A percentile compares a stretch with the other conserved stretches of the same genome.
These are phyloP conservation scores for Grosmannia serpens DNA, from an alignment of 2,329 filamentous ascomycete genomes.

Conservation along the genomic window DNA sequence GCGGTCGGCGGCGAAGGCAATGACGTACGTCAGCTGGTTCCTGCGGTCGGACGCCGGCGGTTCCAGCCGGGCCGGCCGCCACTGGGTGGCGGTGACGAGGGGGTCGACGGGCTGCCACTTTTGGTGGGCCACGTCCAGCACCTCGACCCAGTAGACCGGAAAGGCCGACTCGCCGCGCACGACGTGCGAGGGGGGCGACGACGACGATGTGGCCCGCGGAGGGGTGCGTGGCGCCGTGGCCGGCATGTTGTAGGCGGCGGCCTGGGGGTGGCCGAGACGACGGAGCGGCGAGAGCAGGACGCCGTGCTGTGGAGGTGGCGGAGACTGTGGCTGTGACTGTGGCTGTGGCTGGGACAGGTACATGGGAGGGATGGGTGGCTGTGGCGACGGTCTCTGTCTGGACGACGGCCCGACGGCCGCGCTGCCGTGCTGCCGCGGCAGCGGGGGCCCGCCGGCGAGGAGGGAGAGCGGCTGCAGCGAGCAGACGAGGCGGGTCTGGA, in stretches of 20 bases:
- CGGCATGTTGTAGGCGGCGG: constrained; percentile 40
- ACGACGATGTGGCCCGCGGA: constrained; percentile 14
- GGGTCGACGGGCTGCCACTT: constrained; percentile 89
- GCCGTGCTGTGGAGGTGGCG: constrained; percentile 7
- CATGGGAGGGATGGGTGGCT: constrained; percentile 27
- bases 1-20: constrained; percentile 75
- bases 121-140: constrained; percentile 72
- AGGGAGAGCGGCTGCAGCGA: constrained; percentile 79
- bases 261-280: constrained; percentile 42
- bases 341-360: constrained; percentile 17
- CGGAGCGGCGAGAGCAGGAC: constrained; percentile 26
- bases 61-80: constrained; percentile 65
- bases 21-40: constrained; percentile 71
- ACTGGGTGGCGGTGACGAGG: constrained; percentile 67
- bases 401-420: constrained; percentile 15
- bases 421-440: constrained; percentile 24
- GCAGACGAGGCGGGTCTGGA: constrained; percentile 75
- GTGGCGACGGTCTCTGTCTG: constrained; percentile 20
- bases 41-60: constrained; percentile 67
- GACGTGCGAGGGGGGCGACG: constrained; percentile 27
- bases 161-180: constrained; percentile 59
- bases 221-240: constrained; percentile 14
- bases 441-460: constrained; percentile 36
- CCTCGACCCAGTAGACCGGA: constrained; percentile 91
- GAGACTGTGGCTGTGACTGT: not conserved